Evolutionary conservation across 768 basidiomycete species (phyloP).

Genomic region (Auriscalpium vulgare): DNA sequence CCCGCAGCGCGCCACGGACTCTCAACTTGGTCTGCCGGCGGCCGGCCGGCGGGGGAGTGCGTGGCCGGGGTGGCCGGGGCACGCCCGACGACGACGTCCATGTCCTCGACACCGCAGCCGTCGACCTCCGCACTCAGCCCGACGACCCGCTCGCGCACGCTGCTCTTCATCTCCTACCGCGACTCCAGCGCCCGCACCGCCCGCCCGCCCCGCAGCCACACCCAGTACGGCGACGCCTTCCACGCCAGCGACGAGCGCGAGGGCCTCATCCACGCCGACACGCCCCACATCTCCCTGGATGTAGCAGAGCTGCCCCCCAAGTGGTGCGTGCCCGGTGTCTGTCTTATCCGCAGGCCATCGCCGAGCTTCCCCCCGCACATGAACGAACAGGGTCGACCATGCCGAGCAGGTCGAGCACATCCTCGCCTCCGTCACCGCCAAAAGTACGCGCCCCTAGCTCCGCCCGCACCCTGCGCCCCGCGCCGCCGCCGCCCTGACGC

Average conservation of each 20-base stretch:
- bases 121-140: conserved; percentile 17
- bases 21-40: no score
- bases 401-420: conserved; percentile 85
- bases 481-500: conserved; percentile 13
- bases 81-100: neutral
- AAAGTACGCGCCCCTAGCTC: conserved; percentile 51
- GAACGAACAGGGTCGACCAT: conserved; percentile 72
- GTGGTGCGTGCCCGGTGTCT: conserved; percentile 47
- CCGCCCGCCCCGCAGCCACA: conserved; percentile 25
- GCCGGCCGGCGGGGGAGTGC: no score
- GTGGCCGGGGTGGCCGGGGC: no score
- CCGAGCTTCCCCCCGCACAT: conserved; percentile 18
- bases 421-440: conserved; percentile 56
- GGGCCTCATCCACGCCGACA: conserved; percentile 46
- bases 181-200: conserved; percentile 58
- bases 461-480: conserved; percentile 7
- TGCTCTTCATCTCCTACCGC: conserved; percentile 89
- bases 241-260: conserved; percentile 50
- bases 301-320: conserved; percentile 62
- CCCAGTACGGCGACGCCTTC: conserved; percentile 42
- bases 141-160: conserved; percentile 79
- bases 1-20: no score
- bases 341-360: conserved; percentile 3
- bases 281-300: conserved; percentile 46
- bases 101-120: neutral